Evolutionary conservation across 2,329 filamentous ascomycete genomes (phyloP).

Genomic region (Fusarium algeriense): DNA sequence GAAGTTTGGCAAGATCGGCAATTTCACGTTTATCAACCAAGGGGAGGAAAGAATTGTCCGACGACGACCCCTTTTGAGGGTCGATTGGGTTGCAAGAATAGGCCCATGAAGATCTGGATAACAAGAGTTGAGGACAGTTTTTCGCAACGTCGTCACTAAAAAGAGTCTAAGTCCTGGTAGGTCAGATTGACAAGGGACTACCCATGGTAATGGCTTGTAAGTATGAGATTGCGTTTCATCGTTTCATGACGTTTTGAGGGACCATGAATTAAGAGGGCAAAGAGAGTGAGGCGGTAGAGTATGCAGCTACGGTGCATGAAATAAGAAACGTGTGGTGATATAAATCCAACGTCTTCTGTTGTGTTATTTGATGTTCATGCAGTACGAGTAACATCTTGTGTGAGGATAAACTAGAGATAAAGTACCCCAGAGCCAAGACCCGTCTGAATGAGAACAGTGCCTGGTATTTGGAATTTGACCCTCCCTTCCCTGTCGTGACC

Average conservation of each 20-base stretch:
- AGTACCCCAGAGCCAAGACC: conserved; percentile 11
- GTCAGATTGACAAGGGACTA: conserved; percentile 24
- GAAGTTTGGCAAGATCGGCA: conserved; percentile 31
- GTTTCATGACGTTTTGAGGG: conserved; percentile 25
- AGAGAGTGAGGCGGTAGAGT: neutral
- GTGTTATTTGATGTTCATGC: conserved; percentile 11
- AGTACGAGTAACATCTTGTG: conserved; percentile 16
- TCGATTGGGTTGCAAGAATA: conserved; percentile 27
- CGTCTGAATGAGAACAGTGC: neutral
- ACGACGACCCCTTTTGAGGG: conserved; percentile 15
- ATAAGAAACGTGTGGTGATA: neutral
- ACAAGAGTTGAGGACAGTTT: neutral
- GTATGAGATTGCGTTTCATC: conserved; percentile 38
- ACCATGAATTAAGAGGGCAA: neutral
- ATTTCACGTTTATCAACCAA: neutral
- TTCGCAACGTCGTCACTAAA: conserved; percentile 21
- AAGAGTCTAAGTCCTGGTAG: conserved; percentile 8
- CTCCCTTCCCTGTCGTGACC: conserved; percentile 11
- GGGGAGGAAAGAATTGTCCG: conserved; percentile 3
- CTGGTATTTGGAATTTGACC: conserved; percentile 28
- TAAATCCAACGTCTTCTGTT: conserved; percentile 3
- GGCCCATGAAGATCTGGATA: conserved; percentile 9
- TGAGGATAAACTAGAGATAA: neutral
- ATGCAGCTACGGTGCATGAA: neutral
- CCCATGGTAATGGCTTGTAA: conserved; percentile 29